Base-by-base conservation (phyloP, 2,329 filamentous ascomycete genomes). In the Colletotrichum cereale region DNA sequence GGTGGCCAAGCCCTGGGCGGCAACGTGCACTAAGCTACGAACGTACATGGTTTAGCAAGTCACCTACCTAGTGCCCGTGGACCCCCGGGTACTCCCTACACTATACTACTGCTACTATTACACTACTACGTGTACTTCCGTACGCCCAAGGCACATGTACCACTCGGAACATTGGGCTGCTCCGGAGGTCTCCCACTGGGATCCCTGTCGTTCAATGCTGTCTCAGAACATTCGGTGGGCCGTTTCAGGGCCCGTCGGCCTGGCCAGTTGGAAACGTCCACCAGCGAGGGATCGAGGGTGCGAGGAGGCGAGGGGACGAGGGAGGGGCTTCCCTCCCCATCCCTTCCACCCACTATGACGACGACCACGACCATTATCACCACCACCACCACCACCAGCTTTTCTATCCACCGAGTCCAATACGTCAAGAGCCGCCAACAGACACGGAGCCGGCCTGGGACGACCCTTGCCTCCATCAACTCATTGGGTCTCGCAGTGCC, bases 221-320 rank as follows among this genome's bases (percentile, higher is more conserved):
- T 71, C 68, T 71, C 68, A 64, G 68, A 68, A 58, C 50, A 21
- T 34, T 48, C 42, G 29, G 68, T 63, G 53, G 53, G 36, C 29
- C 44, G 68, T 71, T 71, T 71, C 68, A 71, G 68, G 68, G 65
- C 58, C 65, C 62, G 64, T 53, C 58, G 44, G 50, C 48, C 48
- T 44, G 42, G 44, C 63, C 68, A 71, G 50, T 71, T 44, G 42
- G 42, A 44, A 21, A 47, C 40, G 48, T 6, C 40, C 26, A 52
- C 50, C n/a, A 16, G n/a, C 52, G 42, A 50, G 48, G 42, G 10
- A 44, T 42, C 24, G 61, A 56, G 50, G 57, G n/a, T n/a, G n/a
- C n/a, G n/a, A n/a, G n/a, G n/a, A n/a, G 21, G 18, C 48, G 36
- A 48, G 55, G 40, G 8, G 62, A 36, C 18, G 62, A 5, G 16